phyloP scores from a whole-genome alignment of 164 flowering plant genomes.

The Aristolochia contorta region DNA sequence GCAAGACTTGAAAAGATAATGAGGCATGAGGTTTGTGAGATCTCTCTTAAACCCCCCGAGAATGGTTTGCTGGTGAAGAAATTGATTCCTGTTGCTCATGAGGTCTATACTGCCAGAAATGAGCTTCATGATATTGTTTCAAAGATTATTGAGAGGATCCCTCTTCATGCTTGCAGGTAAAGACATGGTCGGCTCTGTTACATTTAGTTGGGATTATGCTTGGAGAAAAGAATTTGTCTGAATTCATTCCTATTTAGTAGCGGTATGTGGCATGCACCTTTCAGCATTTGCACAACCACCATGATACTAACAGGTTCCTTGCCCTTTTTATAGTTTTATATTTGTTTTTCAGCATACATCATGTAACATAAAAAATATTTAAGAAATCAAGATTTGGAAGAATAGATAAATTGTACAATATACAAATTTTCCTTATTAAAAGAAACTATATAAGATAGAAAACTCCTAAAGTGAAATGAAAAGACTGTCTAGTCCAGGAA shows the following conservation, averaged over 20 bases:
- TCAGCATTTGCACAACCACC: background rate
- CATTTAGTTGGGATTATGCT: background rate
- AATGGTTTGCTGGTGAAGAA: slow-evolving; percentile 54
- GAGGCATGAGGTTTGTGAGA: slow-evolving; percentile 29
- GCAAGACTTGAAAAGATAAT: slow-evolving; percentile 32
- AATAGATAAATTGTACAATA: too few relatives aligned
- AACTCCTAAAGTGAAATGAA: too few relatives aligned
- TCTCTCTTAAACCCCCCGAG: slow-evolving; percentile 33
- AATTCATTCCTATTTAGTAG: background rate
- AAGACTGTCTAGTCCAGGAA: too few relatives aligned
- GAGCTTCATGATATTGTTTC: slow-evolving; percentile 35
- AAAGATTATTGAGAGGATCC: slow-evolving; percentile 21
- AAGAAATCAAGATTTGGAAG: too few relatives aligned
- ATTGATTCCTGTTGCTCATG: slow-evolving; percentile 45
- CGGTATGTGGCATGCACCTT: background rate
- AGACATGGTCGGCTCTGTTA: background rate
- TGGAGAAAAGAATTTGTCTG: background rate
- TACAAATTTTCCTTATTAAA: too few relatives aligned
- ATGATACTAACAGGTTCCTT: too few relatives aligned
- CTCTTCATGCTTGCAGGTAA: slow-evolving; percentile 49
- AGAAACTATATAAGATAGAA: too few relatives aligned
- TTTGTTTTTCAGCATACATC: too few relatives aligned
- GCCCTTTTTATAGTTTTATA: too few relatives aligned
- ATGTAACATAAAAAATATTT: too few relatives aligned
- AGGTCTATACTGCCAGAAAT: slow-evolving; percentile 38